Conservation (phyloP, 129 eudicot species). For the Flaveria robusta region DNA sequence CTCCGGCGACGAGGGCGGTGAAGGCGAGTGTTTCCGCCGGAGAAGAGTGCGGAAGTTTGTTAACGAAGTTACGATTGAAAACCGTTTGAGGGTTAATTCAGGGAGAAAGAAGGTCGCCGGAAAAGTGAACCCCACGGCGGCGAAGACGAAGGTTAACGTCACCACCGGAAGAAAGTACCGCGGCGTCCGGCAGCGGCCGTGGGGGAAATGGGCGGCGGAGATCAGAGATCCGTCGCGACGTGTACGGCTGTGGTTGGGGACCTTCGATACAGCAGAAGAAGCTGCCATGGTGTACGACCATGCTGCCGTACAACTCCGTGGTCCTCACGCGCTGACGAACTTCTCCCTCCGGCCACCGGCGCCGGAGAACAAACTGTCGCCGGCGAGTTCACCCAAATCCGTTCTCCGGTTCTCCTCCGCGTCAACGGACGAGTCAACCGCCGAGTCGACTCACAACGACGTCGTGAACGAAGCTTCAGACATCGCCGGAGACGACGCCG, state of each 20-base stretch:
- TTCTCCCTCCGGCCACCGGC: slow-evolving; percentile 46
- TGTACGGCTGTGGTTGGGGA: slow-evolving; percentile 91
- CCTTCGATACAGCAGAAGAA: slow-evolving; percentile 92
- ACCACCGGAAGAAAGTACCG: slow-evolving; percentile 58
- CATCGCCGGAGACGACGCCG: slow-evolving; percentile 26
- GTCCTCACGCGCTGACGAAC: slow-evolving; percentile 90
- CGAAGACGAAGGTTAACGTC: slow-evolving; percentile 29
- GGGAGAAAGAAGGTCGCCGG: slow-evolving; percentile 32
- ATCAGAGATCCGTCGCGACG: slow-evolving; percentile 84
- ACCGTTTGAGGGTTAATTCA: slow-evolving; percentile 2
- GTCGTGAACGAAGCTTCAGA: slow-evolving; percentile 32
- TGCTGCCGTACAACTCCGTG: slow-evolving; percentile 95
- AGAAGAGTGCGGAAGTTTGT: slow-evolving; percentile 60
- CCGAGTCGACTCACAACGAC: slow-evolving; percentile 44
- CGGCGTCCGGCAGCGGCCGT: slow-evolving; percentile 90
- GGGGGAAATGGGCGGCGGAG: slow-evolving; percentile 99
- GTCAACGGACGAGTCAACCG: slow-evolving; percentile 37
- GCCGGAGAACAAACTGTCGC: slow-evolving; percentile 25
- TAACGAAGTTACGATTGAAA: slow-evolving; percentile 56
- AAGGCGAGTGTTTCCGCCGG: slow-evolving; percentile 27
- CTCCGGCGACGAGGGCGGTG: slow-evolving; percentile 77
- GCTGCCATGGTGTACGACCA: slow-evolving; percentile 99
- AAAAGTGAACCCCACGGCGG: slow-evolving; percentile 17
- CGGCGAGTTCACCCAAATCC: slow-evolving; percentile 58
- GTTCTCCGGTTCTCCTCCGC: slow-evolving; percentile 52